Base-by-base conservation (phyloP, 345 rosid species). In the thale cress (Arabidopsis thaliana) region DNA sequence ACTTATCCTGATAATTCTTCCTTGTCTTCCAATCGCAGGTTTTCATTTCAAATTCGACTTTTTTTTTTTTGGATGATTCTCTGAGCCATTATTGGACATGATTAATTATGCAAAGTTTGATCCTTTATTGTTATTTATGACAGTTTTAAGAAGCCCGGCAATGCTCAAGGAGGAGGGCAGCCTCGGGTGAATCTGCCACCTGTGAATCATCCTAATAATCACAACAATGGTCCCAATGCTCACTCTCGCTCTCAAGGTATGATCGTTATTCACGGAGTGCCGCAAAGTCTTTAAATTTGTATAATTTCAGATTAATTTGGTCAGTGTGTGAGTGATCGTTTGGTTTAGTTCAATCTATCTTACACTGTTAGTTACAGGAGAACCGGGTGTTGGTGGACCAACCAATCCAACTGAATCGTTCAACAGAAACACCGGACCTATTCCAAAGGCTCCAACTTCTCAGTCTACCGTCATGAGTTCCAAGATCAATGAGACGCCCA, bases 401-500 rank as follows among this genome's bases (percentile, higher is more conserved):
- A 42, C 82, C 59, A 87, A 79, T 84, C 81, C 83, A 58, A 69
- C 68, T 61, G 97, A 87, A 75, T 41, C 79, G 59, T 14, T 81
- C 55, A 85, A 81, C 73, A 81, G 84, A 76, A 81, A 73, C 77
- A 45, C 50, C 68, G 85, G 78, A 76, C 78, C 82, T 83, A 79
- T 87, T 82, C 94, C 97, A 0, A 93, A 96, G 83, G 91, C 86
- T 84, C 91, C 94, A 51, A 76, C 93, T 81, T 85, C 97, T 84
- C 98, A 83, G 72, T 59, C 93, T 70, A 55, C 94, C 82, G 0
- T 88, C 87, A 3, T 82, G 84, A 89, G 36, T 74, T 60, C 93
- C 57, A 88, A 85, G 25, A 37, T 44, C 36, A 51, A 66, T 6
- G 77, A 82, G 8, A 62, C 83, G 0, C 14, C 78, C 1, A 80